Evolutionary conservation across 495 filamentous ascomycete genomes (phyloP), one percentile per base, ranked within the genome.

Genomic region (Neurospora sp.): DNA sequence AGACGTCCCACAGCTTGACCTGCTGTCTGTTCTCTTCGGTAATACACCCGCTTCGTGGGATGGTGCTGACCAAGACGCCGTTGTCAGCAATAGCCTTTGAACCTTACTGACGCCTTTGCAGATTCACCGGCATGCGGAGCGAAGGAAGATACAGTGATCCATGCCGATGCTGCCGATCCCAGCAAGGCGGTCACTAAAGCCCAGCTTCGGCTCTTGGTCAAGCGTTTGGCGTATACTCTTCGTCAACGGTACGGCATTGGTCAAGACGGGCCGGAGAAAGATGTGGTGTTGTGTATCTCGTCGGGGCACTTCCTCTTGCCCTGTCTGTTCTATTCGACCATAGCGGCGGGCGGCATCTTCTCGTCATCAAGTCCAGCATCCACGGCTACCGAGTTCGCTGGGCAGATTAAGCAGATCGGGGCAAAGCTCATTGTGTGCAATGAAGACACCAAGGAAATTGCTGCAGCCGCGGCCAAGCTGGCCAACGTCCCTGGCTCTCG

Each of bases 391-490:
- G 85, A 87, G 73, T 74, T 86, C n/a, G 78, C 79, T 8, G 75
- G 77, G 59, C 84, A 87, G 76, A 71, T 85, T 31, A 75, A 71
- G 37, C 81, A 84, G 40, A 82, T 76, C 12, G 85, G 83, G 0
- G 86, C 89, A 1, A 86, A 76, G 14, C 85, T 89, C 71, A 80
- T 92, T 14, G 61, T 91, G 71, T 86, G 87, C 71, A 87, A 82
- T 4, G 75, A 75, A 7, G 78, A 77, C 8, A 84, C 86, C 27
- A 82, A 91, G 12, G 72, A 85, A 6, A 84, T 85, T 22, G 93
- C 89, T 31, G 79, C 78, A 31, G 84, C 88, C 22, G 93, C 92
- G 1, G 90, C 90, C 0, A 83, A 84, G 73, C 83, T 83, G 44
- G 87, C 83, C 18, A 88, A 88, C 10, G 83, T 96, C 16, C 75